These are phyloP conservation scores for Hypholoma sublateritium DNA, from an alignment of 768 basidiomycete genomes.

Conservation along the genomic window DNA sequence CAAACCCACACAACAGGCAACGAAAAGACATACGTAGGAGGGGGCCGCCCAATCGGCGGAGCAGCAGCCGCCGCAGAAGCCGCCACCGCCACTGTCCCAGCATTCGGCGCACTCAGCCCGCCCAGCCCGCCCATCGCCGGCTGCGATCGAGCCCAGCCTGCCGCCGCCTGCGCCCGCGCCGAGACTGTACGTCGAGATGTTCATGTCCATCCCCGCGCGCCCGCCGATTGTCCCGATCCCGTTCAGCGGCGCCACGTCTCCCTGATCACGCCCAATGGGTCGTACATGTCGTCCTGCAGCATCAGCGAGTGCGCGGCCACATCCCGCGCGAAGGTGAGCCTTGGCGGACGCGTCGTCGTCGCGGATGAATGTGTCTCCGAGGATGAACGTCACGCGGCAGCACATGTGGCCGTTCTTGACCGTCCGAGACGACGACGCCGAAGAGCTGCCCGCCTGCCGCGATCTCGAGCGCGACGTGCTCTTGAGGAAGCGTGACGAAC, in stretches of 20 bases:
- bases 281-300: conserved; percentile 92
- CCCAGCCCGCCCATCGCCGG: no score
- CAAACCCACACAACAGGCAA: neutral
- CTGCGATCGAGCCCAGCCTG: no score
- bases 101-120: no score
- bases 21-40: neutral
- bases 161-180: no score
- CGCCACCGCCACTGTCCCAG: no score
- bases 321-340: conserved; percentile 73
- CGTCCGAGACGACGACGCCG: conserved; percentile 92
- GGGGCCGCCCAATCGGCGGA: neutral
- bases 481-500: conserved; percentile 68
- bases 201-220: no score
- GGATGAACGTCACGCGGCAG: conserved; percentile 92
- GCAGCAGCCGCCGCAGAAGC: conserved; percentile 6
- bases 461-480: conserved; percentile 89
- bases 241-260: conserved; percentile 50
- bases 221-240: no score
- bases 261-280: conserved; percentile 90
- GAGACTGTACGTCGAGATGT: no score
- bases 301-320: conserved; percentile 84
- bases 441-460: conserved; percentile 89
- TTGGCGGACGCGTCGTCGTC: conserved; percentile 89
- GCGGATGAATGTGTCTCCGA: conserved; percentile 90
- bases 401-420: conserved; percentile 76